Evolutionary conservation across 208 protist species (phyloP).

Genomic region (Leishmania guyanensis): DNA sequence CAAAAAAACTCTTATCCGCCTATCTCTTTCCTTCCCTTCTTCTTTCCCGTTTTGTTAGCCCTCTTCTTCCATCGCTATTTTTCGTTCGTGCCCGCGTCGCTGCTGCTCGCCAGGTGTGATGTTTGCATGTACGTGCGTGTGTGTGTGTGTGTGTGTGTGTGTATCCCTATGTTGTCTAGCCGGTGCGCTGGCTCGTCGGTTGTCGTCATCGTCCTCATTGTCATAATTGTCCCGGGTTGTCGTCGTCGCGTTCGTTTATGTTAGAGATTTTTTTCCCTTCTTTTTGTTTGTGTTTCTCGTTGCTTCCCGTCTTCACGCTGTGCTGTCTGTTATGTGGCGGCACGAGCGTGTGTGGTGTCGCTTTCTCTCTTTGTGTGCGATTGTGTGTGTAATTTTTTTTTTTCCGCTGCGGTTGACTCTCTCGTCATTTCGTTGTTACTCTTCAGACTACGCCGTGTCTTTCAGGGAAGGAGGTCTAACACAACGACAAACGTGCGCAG

Average conservation of each 20-base stretch:
- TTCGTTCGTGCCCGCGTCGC: neutral
- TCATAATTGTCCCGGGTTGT: slow-evolving; percentile 2
- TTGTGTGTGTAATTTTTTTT: neutral
- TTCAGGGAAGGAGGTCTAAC: neutral
- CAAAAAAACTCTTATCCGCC: neutral
- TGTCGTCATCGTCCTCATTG: neutral
- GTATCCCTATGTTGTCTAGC: neutral
- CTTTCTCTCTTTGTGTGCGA: neutral
- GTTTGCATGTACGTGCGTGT: neutral
- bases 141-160: neutral
- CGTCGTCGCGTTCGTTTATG: neutral
- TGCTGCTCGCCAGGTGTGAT: neutral
- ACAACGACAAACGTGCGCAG: neutral
- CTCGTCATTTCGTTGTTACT: neutral
- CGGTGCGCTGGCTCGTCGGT: neutral
- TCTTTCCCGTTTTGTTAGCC: slow-evolving; percentile 3
- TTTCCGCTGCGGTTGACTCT: neutral
- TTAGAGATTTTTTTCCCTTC: neutral
- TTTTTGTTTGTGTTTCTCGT: neutral
- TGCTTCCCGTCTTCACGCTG: neutral
- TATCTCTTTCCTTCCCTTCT: slow-evolving; percentile 2
- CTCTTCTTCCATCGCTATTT: neutral
- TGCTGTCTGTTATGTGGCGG: neutral
- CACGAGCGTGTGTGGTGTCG: neutral
- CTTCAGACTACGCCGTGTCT: neutral